Evolutionary conservation across 23 red algal genomes (phyloP), one percentile per base, ranked within the genome.

Genomic region (Pyropia haitanensis): DNA sequence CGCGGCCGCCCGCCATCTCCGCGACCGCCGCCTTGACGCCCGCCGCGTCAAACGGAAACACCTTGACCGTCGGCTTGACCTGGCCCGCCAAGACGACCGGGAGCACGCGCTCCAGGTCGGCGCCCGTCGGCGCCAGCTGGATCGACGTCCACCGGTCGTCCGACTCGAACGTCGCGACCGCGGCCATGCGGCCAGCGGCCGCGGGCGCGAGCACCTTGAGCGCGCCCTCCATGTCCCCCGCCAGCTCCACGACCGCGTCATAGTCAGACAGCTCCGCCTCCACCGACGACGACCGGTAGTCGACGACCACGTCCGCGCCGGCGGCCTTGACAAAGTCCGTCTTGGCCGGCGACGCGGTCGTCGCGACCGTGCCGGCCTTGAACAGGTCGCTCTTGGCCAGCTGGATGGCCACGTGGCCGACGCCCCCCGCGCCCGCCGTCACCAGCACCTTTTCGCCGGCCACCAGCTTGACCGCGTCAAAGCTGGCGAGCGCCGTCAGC

Each of bases 321-420:
- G 49, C 31, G 17, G 49, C n/a, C 18, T 65, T 53, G 24, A 84
- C 79, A 25, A 75, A 74, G 3, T 84, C 70, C 18, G 39, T 53
- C 69, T 84, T 84, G 8, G 68, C 59, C 25, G 58, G 28, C 29
- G 79, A 84, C 5, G 79, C 79, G 10, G 79, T 84, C 69, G 79
- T 84, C 18, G 79, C 79, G 2, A 84, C 79, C 16, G 30, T 39
- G 18, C 44, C 19, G 0, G 69, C 79, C 48, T 30, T 39, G 18
- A 64, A 74, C 60, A 58, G 27, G 18, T 52, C 49, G 39, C 39
- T 46, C 56, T 77, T 87, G 12, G 82, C 82, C 49, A 87, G 60
- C 65, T 87, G 82, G 13, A 87, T 69, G 27, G 54, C 51, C 30
- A 77, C 60, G 16, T 71, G n/a, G 2, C 82, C 82, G 20, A 87